Percentiles rank a stretch among this genome's conserved stretches.
These are phyloP conservation scores for Melaleuca quinquenervia DNA, from an alignment of 345 rosid genomes.

Conservation along the genomic window DNA sequence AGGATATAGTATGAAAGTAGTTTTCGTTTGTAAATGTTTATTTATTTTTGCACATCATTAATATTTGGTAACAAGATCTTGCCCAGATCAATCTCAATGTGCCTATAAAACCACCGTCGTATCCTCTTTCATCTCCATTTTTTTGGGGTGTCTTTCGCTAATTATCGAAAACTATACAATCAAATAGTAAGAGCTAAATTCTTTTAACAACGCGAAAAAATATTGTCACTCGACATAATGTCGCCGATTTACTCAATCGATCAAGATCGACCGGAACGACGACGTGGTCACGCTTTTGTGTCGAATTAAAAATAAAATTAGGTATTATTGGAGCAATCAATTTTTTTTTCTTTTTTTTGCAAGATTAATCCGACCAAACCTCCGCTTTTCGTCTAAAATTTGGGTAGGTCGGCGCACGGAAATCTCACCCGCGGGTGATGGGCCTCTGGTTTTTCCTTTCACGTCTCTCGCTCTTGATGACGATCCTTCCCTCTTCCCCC, in stretches of 20 bases:
- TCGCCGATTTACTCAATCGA: background rate
- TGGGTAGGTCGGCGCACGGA: background rate
- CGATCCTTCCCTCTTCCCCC: background rate
- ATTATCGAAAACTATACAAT: background rate
- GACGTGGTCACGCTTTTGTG: fast-evolving
- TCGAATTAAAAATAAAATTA: background rate
- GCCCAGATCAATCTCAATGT: background rate
- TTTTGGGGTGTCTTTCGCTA: background rate
- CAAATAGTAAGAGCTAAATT: fast-evolving
- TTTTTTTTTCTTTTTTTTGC: background rate
- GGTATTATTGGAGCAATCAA: background rate
- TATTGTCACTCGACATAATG: background rate
- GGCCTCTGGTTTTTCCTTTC: background rate
- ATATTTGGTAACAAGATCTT: background rate
- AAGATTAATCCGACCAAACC: background rate
- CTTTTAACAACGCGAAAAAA: background rate
- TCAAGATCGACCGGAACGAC: fast-evolving
- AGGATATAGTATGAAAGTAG: fast-evolving
- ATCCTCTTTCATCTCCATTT: background rate
- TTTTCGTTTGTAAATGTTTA: background rate
- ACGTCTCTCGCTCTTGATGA: background rate
- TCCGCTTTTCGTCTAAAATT: background rate
- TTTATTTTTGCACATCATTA: background rate
- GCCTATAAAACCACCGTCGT: background rate
- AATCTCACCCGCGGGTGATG: background rate